phyloP scores from a whole-genome alignment of 768 basidiomycete species.

The Lepiota subincarnata region DNA sequence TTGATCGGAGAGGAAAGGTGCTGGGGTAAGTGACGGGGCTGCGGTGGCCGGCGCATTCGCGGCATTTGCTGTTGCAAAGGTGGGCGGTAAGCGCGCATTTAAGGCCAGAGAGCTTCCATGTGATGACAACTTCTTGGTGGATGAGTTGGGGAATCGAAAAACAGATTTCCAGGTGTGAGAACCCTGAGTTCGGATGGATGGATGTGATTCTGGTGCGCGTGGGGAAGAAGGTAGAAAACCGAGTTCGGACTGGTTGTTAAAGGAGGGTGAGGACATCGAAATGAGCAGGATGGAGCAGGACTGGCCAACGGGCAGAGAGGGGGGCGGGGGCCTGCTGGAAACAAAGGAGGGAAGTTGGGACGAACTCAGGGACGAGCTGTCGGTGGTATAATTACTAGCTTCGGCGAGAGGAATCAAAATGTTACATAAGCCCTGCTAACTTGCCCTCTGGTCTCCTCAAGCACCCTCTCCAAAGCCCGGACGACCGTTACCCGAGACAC shows the following conservation, averaged over 20 bases:
- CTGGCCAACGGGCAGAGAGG: constrained; percentile 13
- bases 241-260: constrained; percentile 19
- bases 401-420: constrained; percentile 21
- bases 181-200: constrained; percentile 28
- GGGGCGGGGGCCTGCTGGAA: constrained; percentile 7
- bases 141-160: constrained; percentile 63
- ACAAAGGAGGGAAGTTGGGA: constrained; percentile 14
- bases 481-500: no score
- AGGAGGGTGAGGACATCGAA: constrained; percentile 23
- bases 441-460: neutral
- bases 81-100: constrained; percentile 41
- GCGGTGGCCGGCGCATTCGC: constrained; percentile 39
- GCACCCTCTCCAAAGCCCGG: no score
- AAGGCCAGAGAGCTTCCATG: constrained; percentile 43
- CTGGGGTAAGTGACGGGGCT: constrained; percentile 49
- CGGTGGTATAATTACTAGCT: constrained; percentile 20
- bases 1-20: constrained; percentile 53
- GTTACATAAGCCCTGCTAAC: constrained; percentile 26
- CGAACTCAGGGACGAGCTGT: constrained; percentile 19
- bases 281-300: constrained; percentile 13
- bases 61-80: constrained; percentile 27
- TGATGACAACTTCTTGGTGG: constrained; percentile 53
- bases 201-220: constrained; percentile 19
- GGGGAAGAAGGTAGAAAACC: constrained; percentile 18
- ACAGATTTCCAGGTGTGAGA: constrained; percentile 63